phyloP scores from a whole-genome alignment of 169 alveolate genomes.

The Theileria luwenshuni region DNA sequence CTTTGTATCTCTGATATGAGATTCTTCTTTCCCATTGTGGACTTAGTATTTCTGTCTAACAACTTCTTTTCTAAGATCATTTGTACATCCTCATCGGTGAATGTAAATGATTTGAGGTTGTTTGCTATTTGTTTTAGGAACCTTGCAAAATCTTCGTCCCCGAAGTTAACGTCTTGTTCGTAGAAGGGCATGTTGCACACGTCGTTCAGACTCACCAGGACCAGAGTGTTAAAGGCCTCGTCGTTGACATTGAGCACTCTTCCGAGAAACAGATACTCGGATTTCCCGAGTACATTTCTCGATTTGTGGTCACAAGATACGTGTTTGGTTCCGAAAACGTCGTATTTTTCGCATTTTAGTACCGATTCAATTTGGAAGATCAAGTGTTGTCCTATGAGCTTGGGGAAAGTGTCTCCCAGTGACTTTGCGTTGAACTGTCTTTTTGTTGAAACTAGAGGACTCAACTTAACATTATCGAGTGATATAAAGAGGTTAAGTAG shows the following conservation, averaged over 20 bases:
- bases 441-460: background rate
- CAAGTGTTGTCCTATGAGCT: constrained; percentile 45
- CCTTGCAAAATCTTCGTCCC: constrained; percentile 43
- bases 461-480: background rate
- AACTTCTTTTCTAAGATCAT: constrained; percentile 49
- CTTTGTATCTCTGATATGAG: constrained; percentile 63
- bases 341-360: constrained; percentile 25
- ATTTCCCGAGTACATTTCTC: constrained; percentile 28
- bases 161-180: constrained; percentile 55
- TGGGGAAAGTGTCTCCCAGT: constrained; percentile 33
- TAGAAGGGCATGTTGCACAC: constrained; percentile 53
- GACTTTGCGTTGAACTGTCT: constrained; percentile 28
- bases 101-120: constrained; percentile 53
- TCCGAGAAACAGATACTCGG: constrained; percentile 30
- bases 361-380: constrained; percentile 55
- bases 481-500: constrained; percentile 28
- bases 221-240: background rate
- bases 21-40: constrained; percentile 26
- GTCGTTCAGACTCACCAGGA: constrained; percentile 33
- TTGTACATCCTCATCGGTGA: constrained; percentile 69
- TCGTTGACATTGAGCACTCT: constrained; percentile 22
- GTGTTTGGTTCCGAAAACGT: constrained; percentile 40
- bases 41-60: constrained; percentile 1
- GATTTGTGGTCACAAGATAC: constrained; percentile 42
- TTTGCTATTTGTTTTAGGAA: constrained; percentile 38